phyloP scores from a whole-genome alignment of 495 filamentous ascomycete species.

The Podospora sp. region DNA sequence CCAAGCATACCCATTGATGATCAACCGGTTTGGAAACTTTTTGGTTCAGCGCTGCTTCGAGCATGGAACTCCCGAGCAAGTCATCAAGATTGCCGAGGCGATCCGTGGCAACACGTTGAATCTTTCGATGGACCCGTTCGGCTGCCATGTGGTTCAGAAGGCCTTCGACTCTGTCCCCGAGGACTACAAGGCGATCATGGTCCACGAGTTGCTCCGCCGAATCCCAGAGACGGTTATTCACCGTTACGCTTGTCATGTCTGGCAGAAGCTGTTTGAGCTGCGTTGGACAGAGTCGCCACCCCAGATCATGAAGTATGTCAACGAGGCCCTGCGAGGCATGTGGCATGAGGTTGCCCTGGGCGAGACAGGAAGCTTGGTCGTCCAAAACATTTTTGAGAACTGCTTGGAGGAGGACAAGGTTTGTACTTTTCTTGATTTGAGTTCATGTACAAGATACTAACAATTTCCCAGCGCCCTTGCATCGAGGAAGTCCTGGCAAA shows the following conservation, averaged over 20 bases:
- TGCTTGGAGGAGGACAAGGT: slow-evolving; percentile 99
- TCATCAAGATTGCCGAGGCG: slow-evolving; percentile 90
- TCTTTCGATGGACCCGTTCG: slow-evolving; percentile 97
- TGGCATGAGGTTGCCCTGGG: slow-evolving; percentile 98
- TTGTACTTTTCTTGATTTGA: slow-evolving; percentile 19
- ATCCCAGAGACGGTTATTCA: slow-evolving; percentile 98
- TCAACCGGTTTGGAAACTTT: slow-evolving; percentile 98
- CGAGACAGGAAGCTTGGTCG: slow-evolving; percentile 95
- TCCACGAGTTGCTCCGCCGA: slow-evolving; percentile 89
- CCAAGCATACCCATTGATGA: slow-evolving; percentile 94
- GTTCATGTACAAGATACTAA: slow-evolving; percentile 18
- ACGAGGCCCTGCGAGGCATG: slow-evolving; percentile 92
- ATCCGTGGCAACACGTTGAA: slow-evolving; percentile 94
- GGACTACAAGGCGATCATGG: slow-evolving; percentile 97
- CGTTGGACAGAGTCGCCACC: slow-evolving; percentile 93
- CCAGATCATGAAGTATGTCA: slow-evolving; percentile 98
- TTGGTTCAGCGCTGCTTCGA: slow-evolving; percentile 98
- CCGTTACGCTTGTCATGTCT: slow-evolving; percentile 97
- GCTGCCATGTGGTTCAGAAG: slow-evolving; percentile 97
- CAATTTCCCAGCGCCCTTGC: slow-evolving; percentile 76
- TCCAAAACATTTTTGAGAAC: slow-evolving; percentile 99
- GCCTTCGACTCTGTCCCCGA: slow-evolving; percentile 97
- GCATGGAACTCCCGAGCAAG: slow-evolving; percentile 93
- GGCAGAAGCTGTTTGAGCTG: slow-evolving; percentile 99
- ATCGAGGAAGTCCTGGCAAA: slow-evolving; percentile 94